phyloP scores from a whole-genome alignment of 2,329 filamentous ascomycete species.

The Tolypocladium inflatum region DNA sequence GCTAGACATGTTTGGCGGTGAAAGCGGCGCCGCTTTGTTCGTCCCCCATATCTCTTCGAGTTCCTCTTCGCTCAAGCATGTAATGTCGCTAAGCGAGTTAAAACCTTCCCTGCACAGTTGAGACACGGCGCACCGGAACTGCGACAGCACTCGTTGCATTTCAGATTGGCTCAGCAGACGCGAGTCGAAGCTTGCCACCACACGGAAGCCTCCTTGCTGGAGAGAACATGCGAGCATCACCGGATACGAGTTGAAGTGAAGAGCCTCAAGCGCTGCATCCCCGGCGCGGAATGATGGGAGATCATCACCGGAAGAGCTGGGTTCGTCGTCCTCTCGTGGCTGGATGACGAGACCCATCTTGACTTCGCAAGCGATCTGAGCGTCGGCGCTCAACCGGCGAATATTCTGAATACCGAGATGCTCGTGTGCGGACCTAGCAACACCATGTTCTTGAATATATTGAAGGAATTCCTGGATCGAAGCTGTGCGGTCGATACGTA shows the following conservation, averaged over 20 bases:
- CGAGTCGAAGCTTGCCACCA: constrained; percentile 55
- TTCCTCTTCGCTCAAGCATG: constrained; percentile 25
- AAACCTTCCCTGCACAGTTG: constrained; percentile 33
- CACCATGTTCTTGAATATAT: too few relatives aligned
- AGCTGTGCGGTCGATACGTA: too few relatives aligned
- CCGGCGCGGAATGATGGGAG: constrained; percentile 36
- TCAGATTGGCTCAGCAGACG: constrained; percentile 38
- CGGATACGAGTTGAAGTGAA: constrained; percentile 48
- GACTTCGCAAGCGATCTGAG: too few relatives aligned
- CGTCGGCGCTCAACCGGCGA: too few relatives aligned
- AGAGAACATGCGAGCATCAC: constrained; percentile 55
- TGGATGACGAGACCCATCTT: too few relatives aligned
- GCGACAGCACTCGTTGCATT: constrained; percentile 40
- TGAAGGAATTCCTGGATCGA: too few relatives aligned
- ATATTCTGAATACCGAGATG: too few relatives aligned
- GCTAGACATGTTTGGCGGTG: constrained; percentile 6
- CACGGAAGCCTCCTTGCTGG: constrained; percentile 39
- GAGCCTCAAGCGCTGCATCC: constrained; percentile 47
- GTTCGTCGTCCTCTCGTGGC: too few relatives aligned
- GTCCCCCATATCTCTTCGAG: constrained; percentile 21
- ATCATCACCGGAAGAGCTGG: constrained; percentile 8
- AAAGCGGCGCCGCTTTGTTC: constrained; percentile 12
- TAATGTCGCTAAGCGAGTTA: constrained; percentile 19
- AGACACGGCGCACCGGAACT: constrained; percentile 39
- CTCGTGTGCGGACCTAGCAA: too few relatives aligned